Base-by-base conservation (phyloP, 2,329 filamentous ascomycete genomes). In the Hypoxylon sp. region DNA sequence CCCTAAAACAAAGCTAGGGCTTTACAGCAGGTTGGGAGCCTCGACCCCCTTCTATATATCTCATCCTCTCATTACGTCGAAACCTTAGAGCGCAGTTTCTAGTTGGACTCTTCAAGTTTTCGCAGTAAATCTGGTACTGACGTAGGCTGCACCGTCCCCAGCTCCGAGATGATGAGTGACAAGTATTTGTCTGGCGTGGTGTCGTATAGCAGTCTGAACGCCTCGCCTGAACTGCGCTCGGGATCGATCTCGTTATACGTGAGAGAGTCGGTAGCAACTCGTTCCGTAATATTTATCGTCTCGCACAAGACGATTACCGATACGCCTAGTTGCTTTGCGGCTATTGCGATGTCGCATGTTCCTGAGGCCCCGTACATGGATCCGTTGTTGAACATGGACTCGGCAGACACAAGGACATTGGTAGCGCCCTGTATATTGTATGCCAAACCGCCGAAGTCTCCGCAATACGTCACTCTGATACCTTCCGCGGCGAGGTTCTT, bases 301-400 rank as follows among this genome's bases (percentile, higher is more conserved):
- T 98, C 94, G 77, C 93, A 97, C 62, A 96, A 91, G 2, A 96
- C 92, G 32, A 96, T 89, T 61, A 98, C 92, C 0, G 92, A 91
- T 37, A 94, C 87, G 60, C 90, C 89, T 19, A 88, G 83, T 59
- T 91, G 87, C 53, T 89, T 87, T 5, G 94, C 94, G 43, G 91
- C 88, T 82, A 95, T 91, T 17, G 94, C 94, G 8, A 98, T 86
- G 62, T 95, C 87, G 22, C 92, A 92, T 3, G 94, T 97, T 64
- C 95, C 95, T 8, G 93, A 88, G 19, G 93, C 88, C 4, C 91
- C 94, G 78, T 96, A 97, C 71, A 99, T 85, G 32, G 92, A 87
- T 6, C 95, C 95, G 77, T 98, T 98, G 70, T 92, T 94, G 80
- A 97, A 95, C 88, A 99, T 95, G 39, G 93, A 92, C 75, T 97